Base-by-base conservation (phyloP, 2,329 filamentous ascomycete species). In the Sporothrix schenckii region DNA sequence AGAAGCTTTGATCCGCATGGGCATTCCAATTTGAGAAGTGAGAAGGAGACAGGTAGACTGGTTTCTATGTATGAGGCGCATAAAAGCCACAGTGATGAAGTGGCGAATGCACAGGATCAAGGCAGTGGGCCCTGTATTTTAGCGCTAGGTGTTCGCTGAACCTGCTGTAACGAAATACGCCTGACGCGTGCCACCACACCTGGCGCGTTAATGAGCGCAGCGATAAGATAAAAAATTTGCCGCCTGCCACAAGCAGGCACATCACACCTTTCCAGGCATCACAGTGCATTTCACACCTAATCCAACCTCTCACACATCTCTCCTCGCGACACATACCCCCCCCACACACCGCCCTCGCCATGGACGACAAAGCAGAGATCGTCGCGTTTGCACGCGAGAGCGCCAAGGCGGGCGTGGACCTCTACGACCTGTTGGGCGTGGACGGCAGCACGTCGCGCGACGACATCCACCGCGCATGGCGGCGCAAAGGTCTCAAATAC, bases 381-480 rank as follows among this genome's bases (percentile, higher is more conserved):
- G 75, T 86, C 70, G 79, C 82, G 41, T 84, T 83, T 72, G 86
- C 86, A 69, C 81, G 85, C 77, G 86, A 88, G 72, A 87, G 88
- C 75, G 88, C 89, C 54, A 82, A 85, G 69, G 83, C 85, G n/a
- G 83, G 85, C 70, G 79, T 88, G 74, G 92, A 97, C 79, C 91
- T 94, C 73, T 97, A 95, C 82, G 88, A 87, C 34, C 85, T 97
- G 34, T 86, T 97, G 19, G 86, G 86, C 69, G 84, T 95, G 66
- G 83, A 88, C 70, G 83, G 88, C 24, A 85, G 89, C 21, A 87
- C 90, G 0, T 81, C 85, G 24, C 89, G 91, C 70, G 82, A 88
- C n/a, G 91, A 93, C 73, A 90, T 97, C 76, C 90, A 92, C 73
- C 89, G 91, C 74, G 93, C 92, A 58, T 97, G 94, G 84, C 88